Evolutionary conservation across 768 basidiomycete genomes (phyloP), one percentile per base, ranked within the genome.

Genomic region (Austroboletus festivus): DNA sequence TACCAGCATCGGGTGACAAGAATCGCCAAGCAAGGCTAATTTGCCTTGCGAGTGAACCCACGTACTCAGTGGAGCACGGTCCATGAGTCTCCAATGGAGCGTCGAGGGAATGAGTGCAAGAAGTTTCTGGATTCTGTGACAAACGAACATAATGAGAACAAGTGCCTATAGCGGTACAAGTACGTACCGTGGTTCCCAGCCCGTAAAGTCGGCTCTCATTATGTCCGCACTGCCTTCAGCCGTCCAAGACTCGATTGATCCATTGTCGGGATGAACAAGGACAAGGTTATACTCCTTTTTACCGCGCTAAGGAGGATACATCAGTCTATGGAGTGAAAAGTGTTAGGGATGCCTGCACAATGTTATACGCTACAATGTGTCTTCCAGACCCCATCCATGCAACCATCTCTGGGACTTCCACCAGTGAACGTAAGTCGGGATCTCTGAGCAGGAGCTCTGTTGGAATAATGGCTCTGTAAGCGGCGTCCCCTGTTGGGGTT

Each of bases 401-500:
- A 0, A 76, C 77, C 71, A 79, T 76, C 47, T 80, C 76, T 0
- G 76, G 69, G 1, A 56, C 62, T 13, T 85, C 80, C 0, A 83
- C 71, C 12, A 86, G 66, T 2, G 59, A 47, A 48, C 63, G 69
- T 22, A 86, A 69, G 6, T 80, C 78, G 0, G 78, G 78, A 51
- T 86, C 79, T 10, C 60, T 56, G 11, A 79, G 47, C 60, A 85
- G 67, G 1, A 67, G 39, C 31, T 58, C 67, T 0, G 79, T 70
- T 3, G 76, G 68, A 30, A 85, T 68, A 23, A 75, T 68, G 5
- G 79, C 78, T 42, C 83, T 74, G 56, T 82, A 85, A 0, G 81
- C 83, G 0, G 80, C 77, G 55, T 86, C 82, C 0, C 82, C 85
- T 0, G 85, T 85, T 4, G 79, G 71, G 0, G 72, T 73, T 0